A percentile compares a stretch with the other conserved stretches of the same genome.
phyloP scores from a whole-genome alignment of 75 land plant species.

The Picea sitchensis region DNA sequence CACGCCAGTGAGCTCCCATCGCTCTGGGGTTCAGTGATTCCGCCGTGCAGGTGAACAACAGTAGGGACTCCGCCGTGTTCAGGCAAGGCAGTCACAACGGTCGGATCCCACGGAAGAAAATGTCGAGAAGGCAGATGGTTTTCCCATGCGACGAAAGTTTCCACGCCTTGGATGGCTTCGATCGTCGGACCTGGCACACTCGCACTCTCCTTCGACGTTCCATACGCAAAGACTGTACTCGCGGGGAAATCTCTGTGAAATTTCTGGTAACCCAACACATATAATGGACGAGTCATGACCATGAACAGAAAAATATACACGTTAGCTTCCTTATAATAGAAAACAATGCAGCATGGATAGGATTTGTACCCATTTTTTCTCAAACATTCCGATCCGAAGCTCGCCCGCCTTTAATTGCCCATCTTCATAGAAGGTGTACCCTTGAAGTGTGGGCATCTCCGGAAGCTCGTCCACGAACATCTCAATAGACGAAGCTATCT shows the following conservation, averaged over 20 bases:
- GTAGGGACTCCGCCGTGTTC: constrained; percentile 51
- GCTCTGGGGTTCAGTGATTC: constrained; percentile 45
- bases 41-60: constrained; percentile 80
- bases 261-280: neutral
- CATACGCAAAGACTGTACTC: constrained; percentile 32
- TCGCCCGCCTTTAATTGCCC: constrained; percentile 30
- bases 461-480: constrained; percentile 77
- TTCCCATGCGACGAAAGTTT: constrained; percentile 23
- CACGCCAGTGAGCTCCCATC: constrained; percentile 67
- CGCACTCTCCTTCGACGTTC: constrained; percentile 9
- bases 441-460: constrained; percentile 40
- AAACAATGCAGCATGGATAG: neutral
- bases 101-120: constrained; percentile 68
- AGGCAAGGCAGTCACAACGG: constrained; percentile 50
- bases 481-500: neutral
- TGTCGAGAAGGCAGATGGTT: constrained; percentile 57
- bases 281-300: too few relatives aligned
- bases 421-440: neutral
- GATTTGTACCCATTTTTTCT: constrained; percentile 53
- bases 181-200: constrained; percentile 40
- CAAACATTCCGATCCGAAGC: constrained; percentile 65
- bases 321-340: too few relatives aligned
- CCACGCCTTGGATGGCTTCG: constrained; percentile 16
- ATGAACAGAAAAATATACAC: too few relatives aligned
- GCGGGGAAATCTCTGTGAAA: constrained; percentile 38